Base-by-base conservation (phyloP, 2,329 filamentous ascomycete genomes). In the Phialophora tarda region DNA sequence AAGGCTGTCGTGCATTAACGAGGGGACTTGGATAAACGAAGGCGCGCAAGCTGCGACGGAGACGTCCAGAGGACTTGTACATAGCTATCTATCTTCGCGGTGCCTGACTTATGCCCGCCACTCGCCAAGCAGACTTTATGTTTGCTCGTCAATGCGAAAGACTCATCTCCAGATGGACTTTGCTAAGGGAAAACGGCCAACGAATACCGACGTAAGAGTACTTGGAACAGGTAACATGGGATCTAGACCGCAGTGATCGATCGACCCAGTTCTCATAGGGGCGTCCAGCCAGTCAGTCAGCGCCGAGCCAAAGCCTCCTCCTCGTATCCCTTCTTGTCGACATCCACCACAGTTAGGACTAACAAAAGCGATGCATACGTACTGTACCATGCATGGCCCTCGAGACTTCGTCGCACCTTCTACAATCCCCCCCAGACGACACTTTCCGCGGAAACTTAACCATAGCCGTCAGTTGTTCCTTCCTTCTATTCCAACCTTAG, bases 101-200 rank as follows among this genome's bases (percentile, higher is more conserved):
- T 60, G 51, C 38, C 57, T 62, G 55, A 55, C 38, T 24, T 41
- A 56, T 65, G 62, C 41, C 55, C 41, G 58, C 50, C 59, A 58
- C 41, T 59, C 62, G 48, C 12, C 28, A 8, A 30, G 53, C 55
- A 66, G 44, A 26, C 51, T 34, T 21, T 34, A 51, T 47, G 59
- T 41, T 63, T 68, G 66, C 60, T 48, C 30, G 6, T 14, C 59
- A 69, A 62, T 55, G 61, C 44, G 38, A 67, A 64, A 69, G 64
- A 69, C 67, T 69, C 67, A 66, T 57, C 67, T 69, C 67, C 53
- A 62, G 6, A 1, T 24, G 50, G 12, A 6, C 24, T 14, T 53
- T 2, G 0, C 24, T 48, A 3, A 7, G 4, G 23, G 21, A 11
- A 11, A 24, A 1, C 2, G 26, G 32, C 10, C 32, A 44, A 8